Percentiles rank a stretch among this genome's conserved stretches.
Evolutionary conservation across 1,284 basidiomycete species (phyloP).

Genomic region (Golubevia pallescens): DNA sequence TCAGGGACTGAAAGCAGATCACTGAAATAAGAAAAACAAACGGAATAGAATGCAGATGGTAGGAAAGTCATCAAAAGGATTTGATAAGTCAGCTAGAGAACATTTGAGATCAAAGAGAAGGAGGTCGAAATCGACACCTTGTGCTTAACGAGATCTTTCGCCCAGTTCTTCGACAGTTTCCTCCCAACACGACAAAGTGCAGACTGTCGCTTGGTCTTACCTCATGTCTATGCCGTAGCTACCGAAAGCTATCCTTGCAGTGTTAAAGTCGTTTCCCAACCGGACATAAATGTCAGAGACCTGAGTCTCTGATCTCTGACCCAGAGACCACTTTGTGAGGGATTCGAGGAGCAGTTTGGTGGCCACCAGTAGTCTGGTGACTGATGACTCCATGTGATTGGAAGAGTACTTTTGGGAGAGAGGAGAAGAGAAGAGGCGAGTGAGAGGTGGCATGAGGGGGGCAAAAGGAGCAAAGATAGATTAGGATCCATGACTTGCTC

Average conservation of each 20-base stretch:
- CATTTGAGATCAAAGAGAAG: conserved; percentile 5
- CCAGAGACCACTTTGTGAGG: conserved; percentile 35
- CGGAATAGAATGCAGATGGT: not conserved
- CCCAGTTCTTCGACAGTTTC: too few species aligned
- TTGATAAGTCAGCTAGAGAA: not conserved
- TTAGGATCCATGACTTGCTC: too few species aligned
- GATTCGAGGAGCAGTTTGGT: conserved; percentile 63
- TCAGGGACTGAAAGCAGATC: conserved; percentile 57
- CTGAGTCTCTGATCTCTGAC: conserved; percentile 43
- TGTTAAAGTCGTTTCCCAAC: conserved; percentile 62
- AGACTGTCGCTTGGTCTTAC: conserved; percentile 5
- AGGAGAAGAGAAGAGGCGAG: not conserved
- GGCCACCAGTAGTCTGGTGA: conserved; percentile 60
- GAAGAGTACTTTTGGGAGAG: conserved; percentile 22
- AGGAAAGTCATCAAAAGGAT: not conserved
- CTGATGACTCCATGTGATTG: conserved; percentile 61
- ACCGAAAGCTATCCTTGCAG: conserved; percentile 52
- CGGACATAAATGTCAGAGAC: conserved; percentile 63
- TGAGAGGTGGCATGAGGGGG: not conserved
- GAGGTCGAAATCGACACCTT: not conserved
- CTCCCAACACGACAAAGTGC: too few species aligned
- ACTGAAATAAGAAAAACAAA: conserved; percentile 7
- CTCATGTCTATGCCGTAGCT: conserved; percentile 61
- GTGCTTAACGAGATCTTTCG: not conserved
- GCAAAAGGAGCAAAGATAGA: too few species aligned